Conservation (phyloP, 371 early-diverging fungal genomes). For the Mucor racemosus region DNA sequence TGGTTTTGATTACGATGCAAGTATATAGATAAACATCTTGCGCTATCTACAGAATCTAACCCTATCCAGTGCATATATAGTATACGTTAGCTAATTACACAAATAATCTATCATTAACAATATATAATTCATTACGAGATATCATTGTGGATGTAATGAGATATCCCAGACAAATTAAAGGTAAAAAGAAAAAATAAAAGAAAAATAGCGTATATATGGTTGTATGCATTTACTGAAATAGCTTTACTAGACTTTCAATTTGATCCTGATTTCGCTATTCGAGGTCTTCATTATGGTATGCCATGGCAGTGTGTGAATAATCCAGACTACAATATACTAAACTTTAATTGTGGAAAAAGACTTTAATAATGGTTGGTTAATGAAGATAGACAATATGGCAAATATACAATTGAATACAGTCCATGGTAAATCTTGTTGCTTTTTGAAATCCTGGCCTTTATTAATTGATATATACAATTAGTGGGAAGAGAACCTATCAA, state of each 20-base stretch:
- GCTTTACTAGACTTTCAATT: slow-evolving; percentile 44
- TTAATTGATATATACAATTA: background rate
- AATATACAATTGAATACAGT: slow-evolving; percentile 70
- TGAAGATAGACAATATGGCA: slow-evolving; percentile 70
- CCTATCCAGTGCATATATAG: slow-evolving; percentile 21
- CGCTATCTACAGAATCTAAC: background rate
- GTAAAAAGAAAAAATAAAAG: too few relatives aligned
- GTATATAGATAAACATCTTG: slow-evolving; percentile 7
- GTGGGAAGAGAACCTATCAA: slow-evolving; percentile 59
- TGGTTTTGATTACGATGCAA: slow-evolving; percentile 59
- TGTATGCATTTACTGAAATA: background rate
- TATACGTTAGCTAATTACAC: slow-evolving; percentile 71
- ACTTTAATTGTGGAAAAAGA: slow-evolving; percentile 29
- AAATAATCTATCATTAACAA: slow-evolving; percentile 56
- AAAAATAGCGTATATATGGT: background rate
- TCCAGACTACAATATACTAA: background rate
- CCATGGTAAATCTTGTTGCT: slow-evolving; percentile 36
- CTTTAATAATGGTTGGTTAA: slow-evolving; percentile 66
- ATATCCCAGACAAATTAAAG: slow-evolving; percentile 58
- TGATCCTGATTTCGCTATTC: slow-evolving; percentile 67
- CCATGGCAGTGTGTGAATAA: background rate
- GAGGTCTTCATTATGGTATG: slow-evolving; percentile 65
- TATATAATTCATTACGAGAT: slow-evolving; percentile 62
- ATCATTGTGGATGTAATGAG: slow-evolving; percentile 57
- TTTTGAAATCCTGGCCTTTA: background rate